A percentile compares a stretch with the other conserved stretches of the same genome.
Conservation (phyloP, 495 filamentous ascomycete species). For the Daldinia concentrica region DNA sequence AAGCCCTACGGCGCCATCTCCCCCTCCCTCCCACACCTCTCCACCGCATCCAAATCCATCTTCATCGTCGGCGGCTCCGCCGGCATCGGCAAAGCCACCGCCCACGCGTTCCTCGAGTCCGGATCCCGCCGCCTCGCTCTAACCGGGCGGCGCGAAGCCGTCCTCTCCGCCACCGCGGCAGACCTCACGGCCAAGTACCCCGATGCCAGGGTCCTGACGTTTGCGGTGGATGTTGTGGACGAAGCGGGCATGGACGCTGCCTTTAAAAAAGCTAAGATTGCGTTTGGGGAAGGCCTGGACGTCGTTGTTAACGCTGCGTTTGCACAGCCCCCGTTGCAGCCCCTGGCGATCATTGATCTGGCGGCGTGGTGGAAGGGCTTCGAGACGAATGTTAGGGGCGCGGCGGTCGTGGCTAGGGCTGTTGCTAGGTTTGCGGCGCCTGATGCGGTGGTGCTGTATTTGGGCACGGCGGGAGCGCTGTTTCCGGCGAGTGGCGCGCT, state of each 20-base stretch:
- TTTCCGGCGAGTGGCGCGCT: not conserved
- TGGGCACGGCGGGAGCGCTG: not conserved
- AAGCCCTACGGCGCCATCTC: slow-evolving; percentile 52
- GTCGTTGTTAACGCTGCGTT: not conserved
- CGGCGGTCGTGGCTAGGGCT: not conserved
- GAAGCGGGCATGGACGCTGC: not conserved
- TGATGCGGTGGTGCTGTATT: not conserved
- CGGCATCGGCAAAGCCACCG: slow-evolving; percentile 47
- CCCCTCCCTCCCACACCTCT: slow-evolving; percentile 45
- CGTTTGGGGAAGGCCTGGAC: not conserved
- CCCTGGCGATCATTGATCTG: not conserved
- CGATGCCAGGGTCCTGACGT: not conserved
- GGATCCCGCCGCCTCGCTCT: not conserved
- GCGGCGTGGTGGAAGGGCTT: not conserved
- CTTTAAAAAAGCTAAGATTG: not conserved
- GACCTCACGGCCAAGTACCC: not conserved
- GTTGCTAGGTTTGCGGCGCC: not conserved
- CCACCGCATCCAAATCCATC: slow-evolving; percentile 50
- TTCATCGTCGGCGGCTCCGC: slow-evolving; percentile 53
- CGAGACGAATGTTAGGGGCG: not conserved
- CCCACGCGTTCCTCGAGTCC: not conserved
- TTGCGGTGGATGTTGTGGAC: not conserved
- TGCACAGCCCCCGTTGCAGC: not conserved
- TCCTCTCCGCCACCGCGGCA: not conserved
- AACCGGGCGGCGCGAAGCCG: not conserved